These are phyloP conservation scores for Melaleuca quinquenervia DNA, from an alignment of 345 rosid species.

Conservation along the genomic window DNA sequence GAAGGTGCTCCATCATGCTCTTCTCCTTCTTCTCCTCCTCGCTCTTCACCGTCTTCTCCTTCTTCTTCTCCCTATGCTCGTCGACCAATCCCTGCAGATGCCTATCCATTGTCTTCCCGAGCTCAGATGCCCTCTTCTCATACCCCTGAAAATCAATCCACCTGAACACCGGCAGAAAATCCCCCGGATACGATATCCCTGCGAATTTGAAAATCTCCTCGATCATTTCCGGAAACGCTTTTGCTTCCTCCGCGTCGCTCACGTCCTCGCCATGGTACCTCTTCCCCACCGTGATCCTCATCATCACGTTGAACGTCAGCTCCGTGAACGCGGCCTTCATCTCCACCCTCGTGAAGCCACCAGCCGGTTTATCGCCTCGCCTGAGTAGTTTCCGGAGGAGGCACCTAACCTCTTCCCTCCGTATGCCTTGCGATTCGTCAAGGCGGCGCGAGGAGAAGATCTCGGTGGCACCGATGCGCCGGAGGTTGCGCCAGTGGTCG, in stretches of 20 bases:
- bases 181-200: slow-evolving; percentile 21
- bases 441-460: slow-evolving; percentile 25
- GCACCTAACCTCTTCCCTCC: slow-evolving; percentile 13
- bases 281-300: neutral
- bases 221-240: slow-evolving; percentile 8
- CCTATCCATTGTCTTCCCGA: slow-evolving; percentile 11
- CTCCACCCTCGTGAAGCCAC: neutral
- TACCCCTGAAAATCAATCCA: slow-evolving; percentile 7
- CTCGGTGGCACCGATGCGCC: slow-evolving; percentile 21
- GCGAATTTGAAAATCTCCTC: neutral
- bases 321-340: slow-evolving; percentile 3
- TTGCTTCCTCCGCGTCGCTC: slow-evolving; percentile 9
- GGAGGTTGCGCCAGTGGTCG: slow-evolving; percentile 39
- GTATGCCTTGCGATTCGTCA: neutral
- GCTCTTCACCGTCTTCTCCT: neutral
- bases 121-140: neutral
- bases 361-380: neutral
- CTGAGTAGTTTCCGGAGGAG: neutral
- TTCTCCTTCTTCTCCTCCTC: neutral
- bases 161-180: slow-evolving; percentile 23
- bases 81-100: slow-evolving; percentile 29
- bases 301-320: slow-evolving; percentile 7
- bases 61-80: neutral
- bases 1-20: slow-evolving; percentile 33
- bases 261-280: slow-evolving; percentile 12